These are phyloP conservation scores for Atractiella rhizophila DNA, from an alignment of 768 basidiomycete genomes.

Conservation along the genomic window DNA sequence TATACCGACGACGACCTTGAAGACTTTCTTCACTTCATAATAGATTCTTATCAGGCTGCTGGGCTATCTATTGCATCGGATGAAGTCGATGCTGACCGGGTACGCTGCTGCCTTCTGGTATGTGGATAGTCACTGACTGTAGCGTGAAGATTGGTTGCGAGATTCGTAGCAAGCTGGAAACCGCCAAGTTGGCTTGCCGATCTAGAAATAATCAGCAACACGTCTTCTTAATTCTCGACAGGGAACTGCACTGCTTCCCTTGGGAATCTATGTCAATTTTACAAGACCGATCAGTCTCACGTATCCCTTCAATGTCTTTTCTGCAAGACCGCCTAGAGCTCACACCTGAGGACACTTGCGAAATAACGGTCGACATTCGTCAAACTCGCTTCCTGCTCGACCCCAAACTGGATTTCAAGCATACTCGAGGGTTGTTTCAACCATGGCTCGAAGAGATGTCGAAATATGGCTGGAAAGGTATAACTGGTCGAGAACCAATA, in stretches of 20 bases:
- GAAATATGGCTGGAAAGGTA: constrained; percentile 72
- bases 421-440: constrained; percentile 58
- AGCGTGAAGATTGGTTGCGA: no score
- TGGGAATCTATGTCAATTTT: constrained; percentile 87
- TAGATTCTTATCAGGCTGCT: constrained; percentile 83
- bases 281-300: constrained; percentile 58
- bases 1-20: constrained; percentile 84
- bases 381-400: constrained; percentile 63
- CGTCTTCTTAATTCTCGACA: constrained; percentile 67
- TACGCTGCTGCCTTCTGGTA: constrained; percentile 23
- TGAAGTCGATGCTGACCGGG: constrained; percentile 73
- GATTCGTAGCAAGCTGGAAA: no score
- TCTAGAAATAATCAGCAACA: constrained; percentile 38
- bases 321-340: constrained; percentile 52
- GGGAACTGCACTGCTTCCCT: constrained; percentile 61
- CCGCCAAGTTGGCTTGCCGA: no score
- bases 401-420: constrained; percentile 64
- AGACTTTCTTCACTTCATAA: constrained; percentile 73
- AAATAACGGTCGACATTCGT: constrained; percentile 31
- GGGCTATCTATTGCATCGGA: constrained; percentile 66
- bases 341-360: no score
- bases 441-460: constrained; percentile 48
- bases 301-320: constrained; percentile 77
- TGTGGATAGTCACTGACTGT: no score
- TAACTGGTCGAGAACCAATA: constrained; percentile 45